Evolutionary conservation across 129 eudicot species (phyloP).

Genomic region (Flaveria ramosissima): DNA sequence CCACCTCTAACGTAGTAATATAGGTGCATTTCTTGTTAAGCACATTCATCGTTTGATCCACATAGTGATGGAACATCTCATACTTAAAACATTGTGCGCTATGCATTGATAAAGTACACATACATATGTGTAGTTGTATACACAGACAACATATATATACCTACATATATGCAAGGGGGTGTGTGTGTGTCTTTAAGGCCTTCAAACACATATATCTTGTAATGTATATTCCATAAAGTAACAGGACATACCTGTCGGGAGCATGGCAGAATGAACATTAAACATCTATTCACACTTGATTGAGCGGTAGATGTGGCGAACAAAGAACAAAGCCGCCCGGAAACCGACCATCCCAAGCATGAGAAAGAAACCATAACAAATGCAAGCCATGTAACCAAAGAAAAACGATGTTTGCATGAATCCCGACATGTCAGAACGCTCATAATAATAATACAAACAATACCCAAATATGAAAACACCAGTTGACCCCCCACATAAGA

Average conservation of each 20-base stretch:
- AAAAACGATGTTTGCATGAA: conserved; percentile 81
- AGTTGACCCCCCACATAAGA: conserved; percentile 74
- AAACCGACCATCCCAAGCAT: conserved; percentile 73
- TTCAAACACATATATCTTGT: background rate
- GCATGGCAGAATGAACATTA: conserved; percentile 21
- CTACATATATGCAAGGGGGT: background rate
- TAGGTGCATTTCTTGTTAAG: background rate
- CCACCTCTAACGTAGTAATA: background rate
- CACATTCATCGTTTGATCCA: background rate
- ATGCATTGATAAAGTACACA: too few relatives aligned
- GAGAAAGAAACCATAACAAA: conserved; percentile 71
- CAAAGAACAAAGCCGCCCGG: conserved; percentile 66
- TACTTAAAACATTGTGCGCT: background rate
- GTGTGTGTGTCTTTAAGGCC: background rate
- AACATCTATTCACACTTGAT: conserved; percentile 66
- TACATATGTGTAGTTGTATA: too few relatives aligned
- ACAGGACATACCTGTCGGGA: conserved; percentile 4
- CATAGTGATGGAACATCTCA: background rate
- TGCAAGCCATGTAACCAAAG: conserved; percentile 83
- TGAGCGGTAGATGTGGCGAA: conserved; percentile 70
- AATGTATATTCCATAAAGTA: background rate
- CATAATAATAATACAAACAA: conserved; percentile 68
- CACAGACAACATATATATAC: background rate
- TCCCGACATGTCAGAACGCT: conserved; percentile 73
- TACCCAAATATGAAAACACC: conserved; percentile 67